Evolutionary conservation across 768 basidiomycete species (phyloP).

Genomic region (Hericium erinaceus): DNA sequence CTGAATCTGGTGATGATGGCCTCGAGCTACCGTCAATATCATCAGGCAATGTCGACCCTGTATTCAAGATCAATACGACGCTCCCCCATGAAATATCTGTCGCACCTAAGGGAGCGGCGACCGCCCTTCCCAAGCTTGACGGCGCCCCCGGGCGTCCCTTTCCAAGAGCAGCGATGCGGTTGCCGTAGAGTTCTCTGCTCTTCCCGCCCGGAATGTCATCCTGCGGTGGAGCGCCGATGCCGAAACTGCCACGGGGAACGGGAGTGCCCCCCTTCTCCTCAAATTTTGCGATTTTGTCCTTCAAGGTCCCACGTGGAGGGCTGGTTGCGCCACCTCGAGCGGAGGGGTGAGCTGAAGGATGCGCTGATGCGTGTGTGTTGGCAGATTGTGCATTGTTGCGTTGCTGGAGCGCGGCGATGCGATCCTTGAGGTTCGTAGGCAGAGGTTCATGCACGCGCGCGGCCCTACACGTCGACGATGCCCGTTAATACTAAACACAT

Average conservation of each 20-base stretch:
- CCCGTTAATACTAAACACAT: background rate
- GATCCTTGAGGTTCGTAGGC: constrained; percentile 60
- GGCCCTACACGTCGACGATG: constrained; percentile 4
- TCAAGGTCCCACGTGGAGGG: constrained; percentile 23
- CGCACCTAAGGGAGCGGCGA: constrained; percentile 7
- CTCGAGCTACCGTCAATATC: no score
- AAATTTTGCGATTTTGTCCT: constrained; percentile 74
- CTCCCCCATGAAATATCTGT: background rate
- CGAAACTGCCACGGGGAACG: constrained; percentile 68
- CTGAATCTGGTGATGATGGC: background rate
- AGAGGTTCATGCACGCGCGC: constrained; percentile 14
- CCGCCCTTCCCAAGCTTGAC: constrained; percentile 2
- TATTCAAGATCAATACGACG: no score
- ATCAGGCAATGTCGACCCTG: no score
- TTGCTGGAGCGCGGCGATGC: constrained; percentile 76
- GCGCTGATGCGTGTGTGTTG: constrained; percentile 16
- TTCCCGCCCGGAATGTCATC: constrained; percentile 36
- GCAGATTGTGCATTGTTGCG: constrained; percentile 26
- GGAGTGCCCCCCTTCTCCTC: constrained; percentile 72
- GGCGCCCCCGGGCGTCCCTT: constrained; percentile 14
- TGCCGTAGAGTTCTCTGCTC: constrained; percentile 65
- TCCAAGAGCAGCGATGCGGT: constrained; percentile 42
- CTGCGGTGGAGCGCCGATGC: constrained; percentile 51
- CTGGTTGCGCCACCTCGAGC: constrained; percentile 16
- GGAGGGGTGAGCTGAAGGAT: constrained; percentile 17